Evolutionary conservation across 768 basidiomycete species (phyloP).

Genomic region (Auriculariales sp.): DNA sequence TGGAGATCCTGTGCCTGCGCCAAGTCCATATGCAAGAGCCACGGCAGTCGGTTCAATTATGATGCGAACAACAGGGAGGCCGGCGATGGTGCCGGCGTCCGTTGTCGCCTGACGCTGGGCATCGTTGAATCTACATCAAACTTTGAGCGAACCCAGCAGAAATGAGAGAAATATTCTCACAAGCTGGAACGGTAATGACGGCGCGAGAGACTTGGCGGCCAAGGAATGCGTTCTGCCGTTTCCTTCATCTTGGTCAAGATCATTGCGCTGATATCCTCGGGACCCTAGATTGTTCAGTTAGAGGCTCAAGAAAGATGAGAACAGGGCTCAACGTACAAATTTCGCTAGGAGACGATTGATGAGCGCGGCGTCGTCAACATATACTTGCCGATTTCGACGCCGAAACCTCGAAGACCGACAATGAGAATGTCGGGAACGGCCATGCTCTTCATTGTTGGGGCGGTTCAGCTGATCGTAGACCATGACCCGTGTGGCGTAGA

Average conservation of each 20-base stretch:
- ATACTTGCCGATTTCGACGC: too few species aligned
- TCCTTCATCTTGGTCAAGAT: constrained; percentile 33
- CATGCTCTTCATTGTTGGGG: too few species aligned
- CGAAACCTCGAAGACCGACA: too few species aligned
- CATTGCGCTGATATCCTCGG: constrained; percentile 31
- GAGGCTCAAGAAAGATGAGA: too few species aligned
- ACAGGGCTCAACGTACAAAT: too few species aligned
- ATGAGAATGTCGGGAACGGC: too few species aligned
- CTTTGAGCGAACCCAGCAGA: not conserved
- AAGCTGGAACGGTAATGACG: constrained; percentile 31
- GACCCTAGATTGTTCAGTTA: too few species aligned
- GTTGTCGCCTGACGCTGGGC: constrained; percentile 32
- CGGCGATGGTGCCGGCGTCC: constrained; percentile 31
- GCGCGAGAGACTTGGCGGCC: constrained; percentile 30
- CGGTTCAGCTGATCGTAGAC: too few species aligned
- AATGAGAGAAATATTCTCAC: constrained; percentile 8
- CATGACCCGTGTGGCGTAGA: too few species aligned
- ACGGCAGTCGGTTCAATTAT: constrained; percentile 37
- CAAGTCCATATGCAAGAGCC: constrained; percentile 33
- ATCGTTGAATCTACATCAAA: constrained; percentile 24
- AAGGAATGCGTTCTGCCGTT: constrained; percentile 32
- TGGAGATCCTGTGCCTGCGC: too few species aligned
- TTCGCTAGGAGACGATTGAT: too few species aligned
- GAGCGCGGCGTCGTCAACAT: too few species aligned
- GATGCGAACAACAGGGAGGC: constrained; percentile 30